A percentile compares a stretch with the other conserved stretches of the same genome.
Evolutionary conservation across 1,284 basidiomycete species (phyloP).

Genomic region (Leccinum variabile): DNA sequence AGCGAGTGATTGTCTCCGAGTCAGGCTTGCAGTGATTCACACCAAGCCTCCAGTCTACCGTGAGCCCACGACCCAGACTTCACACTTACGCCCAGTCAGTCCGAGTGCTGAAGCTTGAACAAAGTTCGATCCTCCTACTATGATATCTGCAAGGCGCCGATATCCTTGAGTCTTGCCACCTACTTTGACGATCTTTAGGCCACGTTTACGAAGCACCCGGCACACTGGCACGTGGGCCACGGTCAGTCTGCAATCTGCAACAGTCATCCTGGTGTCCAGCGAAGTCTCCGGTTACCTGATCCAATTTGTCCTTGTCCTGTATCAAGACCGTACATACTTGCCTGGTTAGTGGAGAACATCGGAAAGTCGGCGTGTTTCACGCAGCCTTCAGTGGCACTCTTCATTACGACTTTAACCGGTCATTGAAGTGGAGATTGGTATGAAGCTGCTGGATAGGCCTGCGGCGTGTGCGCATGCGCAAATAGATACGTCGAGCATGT

Average conservation of each 20-base stretch:
- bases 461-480: neutral
- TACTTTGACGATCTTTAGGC: too few relatives aligned
- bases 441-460: conserved; percentile 7
- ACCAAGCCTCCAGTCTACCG: neutral
- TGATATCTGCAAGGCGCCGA: neutral
- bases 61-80: neutral
- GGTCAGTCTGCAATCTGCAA: too few relatives aligned
- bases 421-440: neutral
- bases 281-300: too few relatives aligned
- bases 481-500: neutral
- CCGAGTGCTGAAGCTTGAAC: neutral
- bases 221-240: too few relatives aligned
- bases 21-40: too few relatives aligned
- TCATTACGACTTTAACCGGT: conserved; percentile 9
- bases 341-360: neutral
- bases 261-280: too few relatives aligned
- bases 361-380: conserved; percentile 12
- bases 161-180: too few relatives aligned
- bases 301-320: too few relatives aligned
- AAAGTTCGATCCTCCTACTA: neutral
- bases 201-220: too few relatives aligned
- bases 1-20: neutral
- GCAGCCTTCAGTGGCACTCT: conserved; percentile 9
- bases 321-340: conserved; percentile 5
- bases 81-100: too few relatives aligned